These are phyloP conservation scores for Teunomyces aglyptinius DNA, from an alignment of 805 yeast genomes.

Conservation along the genomic window DNA sequence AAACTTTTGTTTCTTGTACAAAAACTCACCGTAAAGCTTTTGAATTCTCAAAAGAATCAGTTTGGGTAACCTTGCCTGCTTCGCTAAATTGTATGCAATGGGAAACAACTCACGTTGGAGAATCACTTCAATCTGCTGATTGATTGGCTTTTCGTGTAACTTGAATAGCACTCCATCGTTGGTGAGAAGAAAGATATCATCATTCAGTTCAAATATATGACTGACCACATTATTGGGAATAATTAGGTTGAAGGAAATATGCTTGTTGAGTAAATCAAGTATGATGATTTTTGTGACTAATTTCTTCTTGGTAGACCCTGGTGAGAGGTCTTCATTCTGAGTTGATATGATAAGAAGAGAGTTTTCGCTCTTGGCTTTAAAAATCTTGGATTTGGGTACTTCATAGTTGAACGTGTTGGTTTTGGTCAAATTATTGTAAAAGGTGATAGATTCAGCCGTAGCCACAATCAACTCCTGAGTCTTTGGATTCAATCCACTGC, in stretches of 20 bases:
- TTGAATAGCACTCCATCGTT: slow-evolving; percentile 74
- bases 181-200: slow-evolving; percentile 58
- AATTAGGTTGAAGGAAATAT: slow-evolving; percentile 65
- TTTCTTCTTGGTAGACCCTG: slow-evolving; percentile 12
- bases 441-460: slow-evolving; percentile 58
- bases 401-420: slow-evolving; percentile 56
- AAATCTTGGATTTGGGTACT: slow-evolving; percentile 52
- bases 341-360: slow-evolving; percentile 62
- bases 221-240: slow-evolving; percentile 60
- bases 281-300: slow-evolving; percentile 58
- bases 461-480: slow-evolving; percentile 62
- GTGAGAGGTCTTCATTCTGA: slow-evolving; percentile 22
- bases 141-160: slow-evolving; percentile 61
- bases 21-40: slow-evolving; percentile 63
- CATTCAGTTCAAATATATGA: slow-evolving; percentile 57
- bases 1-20: slow-evolving; percentile 63
- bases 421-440: slow-evolving; percentile 56
- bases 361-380: slow-evolving; percentile 42
- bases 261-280: slow-evolving; percentile 67
- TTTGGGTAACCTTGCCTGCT: slow-evolving; percentile 27
- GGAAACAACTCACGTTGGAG: slow-evolving; percentile 68
- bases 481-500: slow-evolving; percentile 42
- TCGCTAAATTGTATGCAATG: slow-evolving; percentile 70
- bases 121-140: slow-evolving; percentile 67
- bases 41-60: slow-evolving; percentile 29